Percentiles rank a stretch among this genome's conserved stretches.
Evolutionary conservation across 306 rosid species (phyloP).

Genomic region (Abrus pulchellus): DNA sequence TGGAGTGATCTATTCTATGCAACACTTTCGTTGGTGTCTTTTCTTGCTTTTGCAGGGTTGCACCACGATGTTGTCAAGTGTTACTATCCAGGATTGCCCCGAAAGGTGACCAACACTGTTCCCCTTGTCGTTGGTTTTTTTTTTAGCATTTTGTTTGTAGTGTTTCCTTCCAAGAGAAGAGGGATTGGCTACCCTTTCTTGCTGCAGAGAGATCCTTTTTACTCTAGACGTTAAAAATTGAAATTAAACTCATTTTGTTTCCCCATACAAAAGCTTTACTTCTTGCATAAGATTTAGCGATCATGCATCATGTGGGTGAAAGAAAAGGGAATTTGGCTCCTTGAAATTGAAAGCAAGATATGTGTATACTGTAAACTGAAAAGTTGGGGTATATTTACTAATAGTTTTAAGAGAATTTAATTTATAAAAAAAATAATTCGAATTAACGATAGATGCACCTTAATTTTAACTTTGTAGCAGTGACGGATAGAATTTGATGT

Average conservation of each 20-base stretch:
- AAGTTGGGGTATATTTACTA: too few species aligned
- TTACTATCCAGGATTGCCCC: conserved; percentile 54
- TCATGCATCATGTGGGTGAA: too few species aligned
- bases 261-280: not conserved
- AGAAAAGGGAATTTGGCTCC: too few species aligned
- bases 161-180: conserved; percentile 58
- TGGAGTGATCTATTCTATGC: conserved; percentile 59
- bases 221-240: conserved; percentile 23
- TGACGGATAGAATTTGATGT: too few species aligned
- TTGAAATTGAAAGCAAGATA: too few species aligned
- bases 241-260: conserved; percentile 8
- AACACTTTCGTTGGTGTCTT: conserved; percentile 49
- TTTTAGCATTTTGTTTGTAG: conserved; percentile 53
- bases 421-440: too few species aligned
- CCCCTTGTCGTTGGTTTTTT: conserved; percentile 63
- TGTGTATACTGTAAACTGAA: too few species aligned
- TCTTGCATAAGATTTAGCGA: not conserved
- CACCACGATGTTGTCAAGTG: conserved; percentile 59
- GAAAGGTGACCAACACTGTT: conserved; percentile 53
- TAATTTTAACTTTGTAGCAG: too few species aligned
- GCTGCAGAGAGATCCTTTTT: conserved; percentile 52
- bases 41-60: conserved; percentile 61
- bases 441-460: too few species aligned
- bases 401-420: too few species aligned
- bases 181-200: conserved; percentile 67